Evolutionary conservation across 2,329 filamentous ascomycete species (phyloP), one percentile per base, ranked within the genome.

Genomic region (Ceratocystis ficicola): DNA sequence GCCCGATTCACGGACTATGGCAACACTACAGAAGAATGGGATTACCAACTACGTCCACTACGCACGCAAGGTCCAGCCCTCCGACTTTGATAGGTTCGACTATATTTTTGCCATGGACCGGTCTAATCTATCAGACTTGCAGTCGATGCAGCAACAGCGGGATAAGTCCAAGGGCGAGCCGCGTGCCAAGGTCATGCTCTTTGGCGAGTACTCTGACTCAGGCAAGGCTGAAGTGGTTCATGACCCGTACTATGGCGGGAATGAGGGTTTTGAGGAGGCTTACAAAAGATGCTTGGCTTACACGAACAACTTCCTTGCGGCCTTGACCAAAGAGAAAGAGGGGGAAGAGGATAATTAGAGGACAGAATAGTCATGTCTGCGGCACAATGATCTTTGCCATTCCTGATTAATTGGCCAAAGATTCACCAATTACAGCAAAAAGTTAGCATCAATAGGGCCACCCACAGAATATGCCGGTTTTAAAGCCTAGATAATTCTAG

Each of bases 21-120:
- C 82, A 22, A 95, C 89, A 0, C 83, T 97, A 32, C 77, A 81
- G 68, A 78, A 81, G 59, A 83, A 96, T 73, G 86, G 86, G 44
- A 91, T 97, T 70, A 85, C 78, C 5, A 81, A 87, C 68, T 96
- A 95, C 75, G 77, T 80, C 10, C 91, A 96, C 75, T 77, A 79
- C 1, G 92, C 90, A 22, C 85, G 91, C 64, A 87, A 89, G 74
- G 17, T 48, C 22, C 32, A 44, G 48, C 69, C 64, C n/a, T 59
- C 82, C 63, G 94, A 99, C 75, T 95, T 97, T 71, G 78, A 85
- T 66, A 80, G 82, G 17, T 97, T 96, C 72, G 90, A 97, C 75
- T 97, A 95, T 76, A 86, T 99, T 68, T 86, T 99, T 66, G 92
- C 89, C 68, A 99, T 99, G 94, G 94, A 99, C 73, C 80, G 83